These are phyloP conservation scores for Parasitella parasitica DNA, from an alignment of 371 early-diverging fungal species.

Conservation along the genomic window DNA sequence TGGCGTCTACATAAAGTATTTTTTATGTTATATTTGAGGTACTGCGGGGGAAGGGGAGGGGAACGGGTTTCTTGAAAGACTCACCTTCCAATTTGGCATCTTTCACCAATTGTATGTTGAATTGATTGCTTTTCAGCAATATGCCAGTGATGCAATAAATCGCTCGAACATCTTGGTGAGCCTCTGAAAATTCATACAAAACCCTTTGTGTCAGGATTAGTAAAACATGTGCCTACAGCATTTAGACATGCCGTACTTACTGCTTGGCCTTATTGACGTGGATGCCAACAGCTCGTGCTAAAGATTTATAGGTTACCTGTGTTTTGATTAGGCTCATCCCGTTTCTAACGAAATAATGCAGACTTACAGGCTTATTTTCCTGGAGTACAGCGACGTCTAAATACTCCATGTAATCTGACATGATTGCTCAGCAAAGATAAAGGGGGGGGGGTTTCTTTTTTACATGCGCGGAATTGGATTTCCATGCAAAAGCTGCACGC, in stretches of 20 bases:
- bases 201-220: slow-evolving; percentile 1
- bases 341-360: not conserved
- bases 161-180: not conserved
- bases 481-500: not conserved
- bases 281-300: slow-evolving; percentile 16
- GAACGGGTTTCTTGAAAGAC: too few species aligned
- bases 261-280: slow-evolving; percentile 21
- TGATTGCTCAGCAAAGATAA: not conserved
- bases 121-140: not conserved
- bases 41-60: too few species aligned
- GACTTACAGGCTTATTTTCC: slow-evolving; percentile 21
- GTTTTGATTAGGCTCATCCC: not conserved
- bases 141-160: slow-evolving; percentile 17
- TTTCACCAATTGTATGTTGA: slow-evolving; percentile 15
- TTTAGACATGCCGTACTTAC: not conserved
- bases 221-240: not conserved
- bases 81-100: slow-evolving; percentile 19
- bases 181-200: slow-evolving; percentile 12
- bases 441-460: not conserved
- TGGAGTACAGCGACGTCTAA: slow-evolving; percentile 11
- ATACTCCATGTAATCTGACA: slow-evolving; percentile 15
- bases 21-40: too few species aligned
- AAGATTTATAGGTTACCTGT: slow-evolving; percentile 22
- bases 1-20: not conserved
- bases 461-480: not conserved